These are phyloP conservation scores for Zygotorulaspora sp. DNA, from an alignment of 805 yeast genomes.

Conservation along the genomic window DNA sequence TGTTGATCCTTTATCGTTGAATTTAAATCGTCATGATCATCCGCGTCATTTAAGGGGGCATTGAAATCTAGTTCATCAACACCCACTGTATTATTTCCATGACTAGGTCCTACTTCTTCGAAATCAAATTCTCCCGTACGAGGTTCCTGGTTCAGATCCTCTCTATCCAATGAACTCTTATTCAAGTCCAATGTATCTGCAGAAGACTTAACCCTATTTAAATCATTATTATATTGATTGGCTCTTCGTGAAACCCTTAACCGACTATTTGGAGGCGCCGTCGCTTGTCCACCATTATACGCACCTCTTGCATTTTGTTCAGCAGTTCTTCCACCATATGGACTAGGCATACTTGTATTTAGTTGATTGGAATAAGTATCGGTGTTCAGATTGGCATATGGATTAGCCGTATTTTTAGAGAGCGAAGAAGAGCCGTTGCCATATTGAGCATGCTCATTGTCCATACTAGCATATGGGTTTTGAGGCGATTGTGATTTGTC, in stretches of 20 bases:
- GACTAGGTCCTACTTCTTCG: constrained; percentile 15
- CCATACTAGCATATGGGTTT: constrained; percentile 14
- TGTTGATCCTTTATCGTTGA: constrained; percentile 24
- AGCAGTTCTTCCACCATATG: constrained; percentile 8
- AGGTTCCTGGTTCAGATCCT: constrained; percentile 10
- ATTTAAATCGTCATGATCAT: constrained; percentile 32
- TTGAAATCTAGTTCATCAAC: constrained; percentile 35
- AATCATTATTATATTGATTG: not conserved
- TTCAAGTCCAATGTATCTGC: constrained; percentile 12
- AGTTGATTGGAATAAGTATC: constrained; percentile 9
- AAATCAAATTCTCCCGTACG: constrained; percentile 24
- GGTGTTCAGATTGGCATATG: constrained; percentile 8
- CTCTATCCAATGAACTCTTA: constrained; percentile 9
- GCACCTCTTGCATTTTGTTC: not conserved
- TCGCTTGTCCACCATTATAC: not conserved
- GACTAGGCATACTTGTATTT: constrained; percentile 5
- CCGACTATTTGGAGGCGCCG: constrained; percentile 3
- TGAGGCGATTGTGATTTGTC: not conserved
- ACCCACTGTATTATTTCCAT: constrained; percentile 11
- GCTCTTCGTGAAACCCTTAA: constrained; percentile 3
- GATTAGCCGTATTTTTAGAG: constrained; percentile 2
- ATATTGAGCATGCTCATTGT: no score
- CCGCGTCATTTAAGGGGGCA: constrained; percentile 22
- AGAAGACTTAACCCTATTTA: constrained; percentile 4
- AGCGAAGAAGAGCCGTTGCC: constrained; percentile 4